Conservation (phyloP, 306 rosid species). For the Rubus parviflorus region DNA sequence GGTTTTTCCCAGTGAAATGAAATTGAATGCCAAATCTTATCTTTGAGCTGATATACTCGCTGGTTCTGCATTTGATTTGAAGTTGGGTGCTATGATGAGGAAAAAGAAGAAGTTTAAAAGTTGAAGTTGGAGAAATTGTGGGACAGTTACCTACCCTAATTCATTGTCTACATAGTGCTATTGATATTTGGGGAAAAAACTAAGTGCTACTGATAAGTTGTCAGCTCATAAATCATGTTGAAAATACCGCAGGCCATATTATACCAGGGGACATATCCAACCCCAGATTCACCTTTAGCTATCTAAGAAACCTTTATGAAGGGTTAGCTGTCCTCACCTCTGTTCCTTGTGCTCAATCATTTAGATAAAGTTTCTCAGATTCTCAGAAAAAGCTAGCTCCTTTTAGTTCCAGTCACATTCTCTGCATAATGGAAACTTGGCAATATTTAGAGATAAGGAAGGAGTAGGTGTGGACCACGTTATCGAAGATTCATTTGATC, state of each 20-base stretch:
- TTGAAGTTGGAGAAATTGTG: background rate
- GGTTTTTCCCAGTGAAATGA: background rate
- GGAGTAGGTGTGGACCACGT: slow-evolving; percentile 7
- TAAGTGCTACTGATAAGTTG: background rate
- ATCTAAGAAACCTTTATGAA: background rate
- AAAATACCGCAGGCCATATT: background rate
- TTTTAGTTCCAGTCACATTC: background rate
- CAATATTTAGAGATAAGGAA: background rate
- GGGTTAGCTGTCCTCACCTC: slow-evolving; percentile 6
- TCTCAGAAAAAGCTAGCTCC: background rate
- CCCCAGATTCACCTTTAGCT: background rate
- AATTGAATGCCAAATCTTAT: background rate
- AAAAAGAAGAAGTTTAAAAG: background rate
- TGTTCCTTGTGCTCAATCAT: slow-evolving; percentile 1
- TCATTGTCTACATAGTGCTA: background rate
- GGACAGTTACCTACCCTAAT: background rate
- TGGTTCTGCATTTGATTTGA: background rate
- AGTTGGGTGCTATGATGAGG: background rate
- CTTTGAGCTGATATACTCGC: background rate
- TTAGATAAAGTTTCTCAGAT: slow-evolving; percentile 1
- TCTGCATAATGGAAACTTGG: slow-evolving; percentile 1
- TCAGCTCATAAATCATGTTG: background rate
- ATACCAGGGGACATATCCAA: slow-evolving; percentile 4
- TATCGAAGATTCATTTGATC: background rate
- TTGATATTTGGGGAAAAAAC: slow-evolving; percentile 1